Evolutionary conservation across 352 stramenopile genomes (phyloP), one percentile per base, ranked within the genome.

Genomic region (Globisporangium acanthophoron): DNA sequence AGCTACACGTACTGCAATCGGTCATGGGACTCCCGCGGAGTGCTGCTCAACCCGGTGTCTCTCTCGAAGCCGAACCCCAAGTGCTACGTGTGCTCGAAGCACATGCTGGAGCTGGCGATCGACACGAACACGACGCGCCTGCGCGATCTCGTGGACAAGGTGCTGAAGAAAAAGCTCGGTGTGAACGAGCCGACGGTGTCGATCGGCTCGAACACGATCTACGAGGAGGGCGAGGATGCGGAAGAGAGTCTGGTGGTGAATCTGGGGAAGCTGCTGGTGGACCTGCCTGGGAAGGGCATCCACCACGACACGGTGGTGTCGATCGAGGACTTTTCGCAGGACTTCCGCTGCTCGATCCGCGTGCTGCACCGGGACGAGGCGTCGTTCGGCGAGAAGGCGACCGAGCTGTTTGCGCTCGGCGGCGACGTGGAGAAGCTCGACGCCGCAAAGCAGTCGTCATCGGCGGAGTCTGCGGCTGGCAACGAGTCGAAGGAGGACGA

Each of bases 71-170:
- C 96, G 4, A 98, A 98, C 64, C 80, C 88, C 0, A 89, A 95
- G 47, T 99, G 97, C 74, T 99, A 97, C 71, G 96, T 98, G 13
- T 99, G 97, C 75, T 93, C 84, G 16, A 96, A 97, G 67, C 91
- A 94, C 51, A 89, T 85, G 27, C 75, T 98, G 11, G 87, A 95
- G 49, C 61, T 99, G 18, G 79, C 84, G 16, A 73, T 98, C 33
- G 86, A 98, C 70, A 96, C 92, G 0, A 82, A 90, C 35, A 72
- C 77, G 55, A 97, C 90, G 67, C 86, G 80, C 7, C 58, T 96
- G 35, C 70, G 81, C 8, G 74, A 92, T 9, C 62, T 96, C 35
- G 84, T 94, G 27, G 82, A 91, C 15, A 76, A 80, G 41, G 82
- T 96, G 44, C 68, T 96, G 39, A 96, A 95, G 66, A 90, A 89